A percentile compares a stretch with the other conserved stretches of the same genome.
These are phyloP conservation scores for Micractinium sp. DNA, from an alignment of 139 green algal genomes.

Conservation along the genomic window DNA sequence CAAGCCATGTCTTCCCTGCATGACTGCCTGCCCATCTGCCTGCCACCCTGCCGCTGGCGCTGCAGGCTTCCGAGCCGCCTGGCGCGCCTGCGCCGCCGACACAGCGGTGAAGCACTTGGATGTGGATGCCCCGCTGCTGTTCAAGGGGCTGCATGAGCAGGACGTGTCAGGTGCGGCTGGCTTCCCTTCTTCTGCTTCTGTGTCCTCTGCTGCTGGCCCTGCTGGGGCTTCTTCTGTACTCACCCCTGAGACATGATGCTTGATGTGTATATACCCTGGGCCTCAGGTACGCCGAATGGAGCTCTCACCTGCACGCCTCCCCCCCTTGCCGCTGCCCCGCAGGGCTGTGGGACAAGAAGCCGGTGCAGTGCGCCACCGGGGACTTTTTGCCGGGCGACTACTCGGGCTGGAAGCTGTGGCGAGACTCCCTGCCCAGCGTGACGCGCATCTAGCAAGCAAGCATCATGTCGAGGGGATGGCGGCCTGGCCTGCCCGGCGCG, in stretches of 20 bases:
- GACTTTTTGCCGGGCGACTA: conserved; percentile 49
- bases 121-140: conserved; percentile 56
- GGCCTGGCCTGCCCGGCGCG: no score
- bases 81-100: conserved; percentile 53
- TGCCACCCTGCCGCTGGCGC: not conserved
- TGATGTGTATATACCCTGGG: no score
- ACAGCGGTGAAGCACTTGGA: conserved; percentile 68
- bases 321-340: not conserved
- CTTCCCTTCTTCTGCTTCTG: not conserved
- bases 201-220: not conserved
- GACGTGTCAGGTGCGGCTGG: conserved; percentile 30
- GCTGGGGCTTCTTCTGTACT: not conserved
- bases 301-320: not conserved
- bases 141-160: conserved; percentile 53
- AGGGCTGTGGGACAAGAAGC: conserved; percentile 45
- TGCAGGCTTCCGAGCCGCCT: conserved; percentile 65
- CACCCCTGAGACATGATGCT: not conserved
- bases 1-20: not conserved
- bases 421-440: conserved; percentile 36
- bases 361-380: conserved; percentile 51
- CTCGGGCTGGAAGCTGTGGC: conserved; percentile 46
- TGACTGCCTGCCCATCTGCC: not conserved
- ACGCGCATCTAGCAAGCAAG: not conserved
- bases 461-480: no score
- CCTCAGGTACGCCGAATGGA: no score